Evolutionary conservation across 78 protist genomes (phyloP), one percentile per base, ranked within the genome.

Genomic region (Dictyostelium intermedium): DNA sequence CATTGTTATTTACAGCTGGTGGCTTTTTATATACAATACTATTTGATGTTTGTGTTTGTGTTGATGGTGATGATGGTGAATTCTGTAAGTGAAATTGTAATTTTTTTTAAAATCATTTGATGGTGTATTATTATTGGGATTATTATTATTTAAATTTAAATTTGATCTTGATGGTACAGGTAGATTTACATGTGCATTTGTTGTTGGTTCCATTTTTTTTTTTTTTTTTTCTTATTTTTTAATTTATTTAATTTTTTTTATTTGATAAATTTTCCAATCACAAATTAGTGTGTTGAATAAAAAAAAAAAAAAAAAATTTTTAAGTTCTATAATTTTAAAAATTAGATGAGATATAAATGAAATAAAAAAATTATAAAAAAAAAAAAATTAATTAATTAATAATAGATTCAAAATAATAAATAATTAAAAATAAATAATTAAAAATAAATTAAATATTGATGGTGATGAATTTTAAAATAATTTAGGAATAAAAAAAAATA

Each of bases 261-360:
- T 20, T 56, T 56, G 27, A 56, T 63, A 63, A 66, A 66, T 30
- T n/a, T 66, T 72, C 43, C 79, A 72, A 72, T 72, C 79, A 72
- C 79, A 72, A 72, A 72, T 72, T 72, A 72, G 79, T 72, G 79
- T 72, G 79, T 72, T 72, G 79, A 34, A 72, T 72, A 18, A 72
- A 72, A 25, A 56, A 20, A 56, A 20, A 20, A 56, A 50, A 16
- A 50, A 50, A 50, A 50, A 16, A 14, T 56, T 8, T 50, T 56
- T 56, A 27, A 50, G 23, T 56, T 56, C 20, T 56, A 27, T 20
- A 56, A 56, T 5, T 56, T 56, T 39, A 39, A 39, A 39, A 39
- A 39, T 39, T 39, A 39, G 43, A 39, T 39, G 43, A n/a, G 61
- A 50, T 2, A 45, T 41, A 41, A 41, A 41, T 41, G 11, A 23